phyloP scores from a whole-genome alignment of 2,329 filamentous ascomycete species.

The Fusarium brachygibbosum region DNA sequence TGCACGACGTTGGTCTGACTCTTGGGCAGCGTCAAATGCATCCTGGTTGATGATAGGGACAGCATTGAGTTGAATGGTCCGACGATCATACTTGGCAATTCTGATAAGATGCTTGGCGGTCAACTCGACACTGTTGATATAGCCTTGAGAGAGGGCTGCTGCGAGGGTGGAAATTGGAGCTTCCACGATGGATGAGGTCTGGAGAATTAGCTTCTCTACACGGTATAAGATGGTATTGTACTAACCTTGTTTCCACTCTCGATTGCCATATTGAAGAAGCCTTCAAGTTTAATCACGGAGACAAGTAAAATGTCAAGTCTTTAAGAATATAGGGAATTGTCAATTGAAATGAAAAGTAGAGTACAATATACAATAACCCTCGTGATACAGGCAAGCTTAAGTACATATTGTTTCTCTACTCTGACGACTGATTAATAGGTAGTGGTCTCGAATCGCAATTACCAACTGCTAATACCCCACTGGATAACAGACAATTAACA shows the following conservation, averaged over 20 bases:
- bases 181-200: background rate
- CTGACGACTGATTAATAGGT: no score
- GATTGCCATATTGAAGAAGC: background rate
- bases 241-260: background rate
- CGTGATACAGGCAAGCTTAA: background rate
- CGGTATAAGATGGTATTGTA: fast-evolving
- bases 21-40: background rate
- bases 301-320: no score
- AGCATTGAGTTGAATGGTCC: background rate
- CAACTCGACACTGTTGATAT: conserved; percentile 5
- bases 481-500: background rate
- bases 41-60: conserved; percentile 4
- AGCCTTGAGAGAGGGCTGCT: conserved; percentile 1
- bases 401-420: background rate
- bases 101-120: conserved; percentile 7
- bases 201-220: background rate
- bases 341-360: no score
- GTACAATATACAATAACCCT: no score
- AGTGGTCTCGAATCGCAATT: background rate
- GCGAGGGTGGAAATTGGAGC: background rate
- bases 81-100: conserved; percentile 16
- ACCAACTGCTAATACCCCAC: background rate
- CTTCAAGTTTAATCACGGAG: no score
- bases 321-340: no score
- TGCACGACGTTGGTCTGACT: conserved; percentile 1